phyloP scores from a whole-genome alignment of 164 flowering plant species.

The Buxus sempervirens region DNA sequence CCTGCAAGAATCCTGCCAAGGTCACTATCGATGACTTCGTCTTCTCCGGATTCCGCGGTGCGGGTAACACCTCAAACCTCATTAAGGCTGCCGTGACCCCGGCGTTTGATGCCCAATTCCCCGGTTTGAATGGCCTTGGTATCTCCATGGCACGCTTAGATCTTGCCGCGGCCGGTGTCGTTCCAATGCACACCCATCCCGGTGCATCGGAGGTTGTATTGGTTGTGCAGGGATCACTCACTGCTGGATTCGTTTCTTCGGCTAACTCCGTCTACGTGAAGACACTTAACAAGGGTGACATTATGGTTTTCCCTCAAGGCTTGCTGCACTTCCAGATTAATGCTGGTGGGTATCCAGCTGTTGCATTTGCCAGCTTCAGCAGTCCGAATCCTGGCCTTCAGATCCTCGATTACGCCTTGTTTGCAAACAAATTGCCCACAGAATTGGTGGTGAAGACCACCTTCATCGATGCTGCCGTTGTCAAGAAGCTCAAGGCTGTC shows the following conservation, averaged over 20 bases:
- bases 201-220: constrained; percentile 39
- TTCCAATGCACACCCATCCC: constrained; percentile 77
- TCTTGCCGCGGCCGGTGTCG: constrained; percentile 57
- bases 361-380: constrained; percentile 52
- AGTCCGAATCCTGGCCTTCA: constrained; percentile 65
- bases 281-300: constrained; percentile 45
- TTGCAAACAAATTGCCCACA: constrained; percentile 51
- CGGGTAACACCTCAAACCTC: constrained; percentile 70
- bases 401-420: constrained; percentile 42
- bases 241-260: constrained; percentile 50
- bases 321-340: constrained; percentile 62
- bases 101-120: constrained; percentile 58
- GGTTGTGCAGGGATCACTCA: constrained; percentile 38
- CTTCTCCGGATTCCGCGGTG: constrained; percentile 44
- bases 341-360: constrained; percentile 27
- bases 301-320: constrained; percentile 63
- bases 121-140: constrained; percentile 76
- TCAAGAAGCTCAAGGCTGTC: constrained; percentile 66
- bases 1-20: constrained; percentile 51
- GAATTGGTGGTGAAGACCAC: constrained; percentile 40
- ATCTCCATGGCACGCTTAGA: constrained; percentile 69
- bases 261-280: constrained; percentile 39
- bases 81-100: constrained; percentile 75
- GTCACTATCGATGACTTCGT: constrained; percentile 63
- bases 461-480: constrained; percentile 51